These are phyloP conservation scores for Mortierella sp. DNA, from an alignment of 371 early-diverging fungal species.

Conservation along the genomic window DNA sequence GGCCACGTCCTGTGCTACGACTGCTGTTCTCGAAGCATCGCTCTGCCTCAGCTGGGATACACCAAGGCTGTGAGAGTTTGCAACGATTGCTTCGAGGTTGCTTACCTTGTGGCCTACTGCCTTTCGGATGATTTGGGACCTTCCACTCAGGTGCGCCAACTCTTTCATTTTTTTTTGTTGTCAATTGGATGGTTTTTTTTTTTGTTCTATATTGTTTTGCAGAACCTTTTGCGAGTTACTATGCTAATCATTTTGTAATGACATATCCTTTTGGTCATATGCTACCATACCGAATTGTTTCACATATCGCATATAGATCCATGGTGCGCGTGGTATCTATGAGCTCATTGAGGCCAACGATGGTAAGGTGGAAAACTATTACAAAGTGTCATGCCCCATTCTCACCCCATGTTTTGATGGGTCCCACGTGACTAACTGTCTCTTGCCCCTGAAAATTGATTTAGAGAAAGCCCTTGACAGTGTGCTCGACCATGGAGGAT, in stretches of 20 bases:
- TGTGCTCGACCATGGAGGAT: conserved; percentile 69
- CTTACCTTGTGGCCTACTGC: conserved; percentile 73
- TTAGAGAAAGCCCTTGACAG: conserved; percentile 68
- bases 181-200: not conserved
- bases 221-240: not conserved
- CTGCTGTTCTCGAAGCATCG: conserved; percentile 68
- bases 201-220: not conserved
- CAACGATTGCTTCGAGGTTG: conserved; percentile 73
- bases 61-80: conserved; percentile 73
- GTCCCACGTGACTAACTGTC: not conserved
- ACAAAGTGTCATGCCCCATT: not conserved
- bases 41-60: conserved; percentile 74
- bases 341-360: conserved; percentile 70
- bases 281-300: not conserved
- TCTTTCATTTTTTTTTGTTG: not conserved
- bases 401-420: not conserved
- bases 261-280: not conserved
- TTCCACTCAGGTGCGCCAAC: conserved; percentile 66
- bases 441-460: not conserved
- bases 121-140: conserved; percentile 73
- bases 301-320: conserved; percentile 59
- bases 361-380: conserved; percentile 44
- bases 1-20: conserved; percentile 77
- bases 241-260: not conserved
- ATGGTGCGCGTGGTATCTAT: conserved; percentile 74